phyloP scores from a whole-genome alignment of 441 rosid species.

The Pelargonium fulgidum region DNA sequence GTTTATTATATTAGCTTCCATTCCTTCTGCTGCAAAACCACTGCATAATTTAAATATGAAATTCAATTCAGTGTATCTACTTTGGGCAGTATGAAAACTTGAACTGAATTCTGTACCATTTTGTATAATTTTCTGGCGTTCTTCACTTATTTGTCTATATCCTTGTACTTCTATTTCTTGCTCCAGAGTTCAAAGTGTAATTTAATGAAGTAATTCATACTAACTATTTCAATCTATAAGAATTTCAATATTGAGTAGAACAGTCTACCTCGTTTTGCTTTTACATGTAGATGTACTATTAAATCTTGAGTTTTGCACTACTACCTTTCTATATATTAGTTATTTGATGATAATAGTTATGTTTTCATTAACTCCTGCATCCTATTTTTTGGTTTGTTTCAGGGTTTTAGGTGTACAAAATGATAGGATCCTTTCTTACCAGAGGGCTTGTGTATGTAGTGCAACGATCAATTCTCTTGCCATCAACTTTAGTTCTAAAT shows the following conservation, averaged over 20 bases:
- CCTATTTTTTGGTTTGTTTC: slow-evolving; percentile 5
- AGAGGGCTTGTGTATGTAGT: slow-evolving; percentile 86
- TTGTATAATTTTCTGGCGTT: neutral
- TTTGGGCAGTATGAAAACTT: neutral
- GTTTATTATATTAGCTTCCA: neutral
- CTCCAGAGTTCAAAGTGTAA: neutral
- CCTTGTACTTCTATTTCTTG: slow-evolving; percentile 1
- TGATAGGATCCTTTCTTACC: slow-evolving; percentile 95
- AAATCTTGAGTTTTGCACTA: neutral
- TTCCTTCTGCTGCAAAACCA: neutral
- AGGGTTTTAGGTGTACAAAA: slow-evolving; percentile 38
- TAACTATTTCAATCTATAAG: neutral
- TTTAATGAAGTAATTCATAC: neutral
- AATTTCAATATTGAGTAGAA: neutral
- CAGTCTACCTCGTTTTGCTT: neutral
- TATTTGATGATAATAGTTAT: too few species aligned
- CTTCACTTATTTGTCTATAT: neutral
- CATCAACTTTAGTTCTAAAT: slow-evolving; percentile 9
- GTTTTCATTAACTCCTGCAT: neutral
- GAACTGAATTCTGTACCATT: neutral
- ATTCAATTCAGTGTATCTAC: neutral
- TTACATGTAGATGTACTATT: neutral
- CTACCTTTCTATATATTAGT: neutral
- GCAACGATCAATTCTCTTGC: slow-evolving; percentile 9
- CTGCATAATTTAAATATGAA: neutral